Evolutionary conservation across 169 alveolate genomes (phyloP).

Genomic region (Amoebophrya sp.): DNA sequence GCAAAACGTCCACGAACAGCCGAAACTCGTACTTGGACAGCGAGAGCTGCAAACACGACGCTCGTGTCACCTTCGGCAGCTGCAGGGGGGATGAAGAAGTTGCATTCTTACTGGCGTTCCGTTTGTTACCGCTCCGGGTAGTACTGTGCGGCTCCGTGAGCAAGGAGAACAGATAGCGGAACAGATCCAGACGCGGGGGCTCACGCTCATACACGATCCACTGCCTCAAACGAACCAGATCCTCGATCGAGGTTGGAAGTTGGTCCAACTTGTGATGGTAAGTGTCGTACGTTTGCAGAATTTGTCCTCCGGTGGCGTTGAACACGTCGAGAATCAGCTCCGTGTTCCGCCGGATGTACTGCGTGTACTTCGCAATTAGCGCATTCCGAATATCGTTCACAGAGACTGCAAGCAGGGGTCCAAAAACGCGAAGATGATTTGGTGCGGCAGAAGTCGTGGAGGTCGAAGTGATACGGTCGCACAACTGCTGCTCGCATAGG

Average conservation of each 20-base stretch:
- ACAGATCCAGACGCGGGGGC: not conserved
- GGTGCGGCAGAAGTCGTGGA: too few species aligned
- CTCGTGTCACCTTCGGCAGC: too few species aligned
- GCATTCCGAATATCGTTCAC: not conserved
- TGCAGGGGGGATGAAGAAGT: too few species aligned
- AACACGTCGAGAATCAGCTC: not conserved
- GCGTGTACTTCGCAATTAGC: not conserved
- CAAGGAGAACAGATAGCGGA: not conserved
- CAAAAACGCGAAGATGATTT: too few species aligned
- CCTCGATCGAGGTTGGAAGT: not conserved
- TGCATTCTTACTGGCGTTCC: too few species aligned
- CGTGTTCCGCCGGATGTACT: not conserved
- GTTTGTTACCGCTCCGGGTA: too few species aligned
- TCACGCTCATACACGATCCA: constrained; percentile 8
- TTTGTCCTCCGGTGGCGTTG: not conserved
- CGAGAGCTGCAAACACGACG: not conserved
- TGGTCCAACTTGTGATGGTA: not conserved
- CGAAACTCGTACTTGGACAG: not conserved
- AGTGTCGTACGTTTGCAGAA: not conserved
- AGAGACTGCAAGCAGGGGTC: too few species aligned
- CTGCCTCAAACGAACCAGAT: not conserved
- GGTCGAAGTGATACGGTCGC: too few species aligned
- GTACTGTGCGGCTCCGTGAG: not conserved
- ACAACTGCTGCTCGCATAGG: too few species aligned
- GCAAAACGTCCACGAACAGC: not conserved